phyloP scores from a whole-genome alignment of 768 basidiomycete species.

The Leucosporidium yakuticum region DNA sequence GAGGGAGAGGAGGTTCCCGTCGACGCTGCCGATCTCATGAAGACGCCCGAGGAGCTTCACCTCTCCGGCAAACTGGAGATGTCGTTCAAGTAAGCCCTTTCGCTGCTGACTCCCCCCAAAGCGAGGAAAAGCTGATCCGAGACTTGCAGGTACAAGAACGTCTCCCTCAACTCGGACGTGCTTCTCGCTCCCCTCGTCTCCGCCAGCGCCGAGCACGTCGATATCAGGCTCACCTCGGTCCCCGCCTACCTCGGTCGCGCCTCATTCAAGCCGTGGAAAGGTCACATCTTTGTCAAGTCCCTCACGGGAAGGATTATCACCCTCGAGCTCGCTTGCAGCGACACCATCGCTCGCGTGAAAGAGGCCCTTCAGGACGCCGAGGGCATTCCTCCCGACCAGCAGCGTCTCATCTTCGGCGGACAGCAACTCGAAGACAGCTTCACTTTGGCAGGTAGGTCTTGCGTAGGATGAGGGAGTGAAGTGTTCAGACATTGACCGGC shows the following conservation, averaged over 20 bases:
- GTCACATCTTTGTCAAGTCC: slow-evolving; percentile 71
- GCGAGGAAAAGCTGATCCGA: not conserved
- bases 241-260: not conserved
- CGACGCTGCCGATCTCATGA: not conserved
- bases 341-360: not conserved
- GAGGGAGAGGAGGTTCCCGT: too few relatives aligned
- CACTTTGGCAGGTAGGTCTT: not conserved
- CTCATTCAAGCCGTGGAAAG: not conserved
- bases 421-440: not conserved
- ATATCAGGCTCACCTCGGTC: not conserved
- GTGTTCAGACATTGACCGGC: not conserved
- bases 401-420: not conserved
- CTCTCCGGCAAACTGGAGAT: not conserved
- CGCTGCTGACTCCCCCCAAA: not conserved
- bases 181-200: not conserved
- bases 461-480: not conserved
- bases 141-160: not conserved
- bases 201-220: not conserved
- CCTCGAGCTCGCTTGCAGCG: not conserved
- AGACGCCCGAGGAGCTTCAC: not conserved
- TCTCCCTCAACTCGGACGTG: not conserved
- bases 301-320: slow-evolving; percentile 61
- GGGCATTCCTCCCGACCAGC: not conserved
- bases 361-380: not conserved
- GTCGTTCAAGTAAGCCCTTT: not conserved